Evolutionary conservation across 225 moss, liverwort and hornwort species (phyloP), one percentile per base, ranked within the genome.

Genomic region (Sphagnum tenellum): DNA sequence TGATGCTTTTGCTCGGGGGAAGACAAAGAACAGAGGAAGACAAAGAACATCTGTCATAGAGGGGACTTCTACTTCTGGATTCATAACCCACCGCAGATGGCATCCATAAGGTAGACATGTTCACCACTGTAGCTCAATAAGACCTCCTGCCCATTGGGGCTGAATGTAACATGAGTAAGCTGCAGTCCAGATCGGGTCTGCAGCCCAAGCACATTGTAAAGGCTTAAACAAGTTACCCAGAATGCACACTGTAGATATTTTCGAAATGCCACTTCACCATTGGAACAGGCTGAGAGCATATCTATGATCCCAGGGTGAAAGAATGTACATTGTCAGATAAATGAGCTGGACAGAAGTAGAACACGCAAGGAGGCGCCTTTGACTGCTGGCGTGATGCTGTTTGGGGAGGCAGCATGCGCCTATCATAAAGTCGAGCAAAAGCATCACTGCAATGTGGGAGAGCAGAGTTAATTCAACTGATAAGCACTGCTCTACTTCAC

Each of bases 271-370:
- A 29, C 29, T 29, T 29, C 29, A 29, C 29, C 29, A 29, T 29
- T 29, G 29, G 29, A 29, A 29, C 29, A 29, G 29, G 29, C 29
- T 29, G 29, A 29, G 29, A 29, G 29, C 29, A 29, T 29, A 29
- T 29, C 0, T 29, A 29, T 29, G 29, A 29, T 3, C 45, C 67
- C 46, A n/a, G 8, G 66, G 6, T 66, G 51, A 48, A 64, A 64
- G 50, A 14, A 76, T 77, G 64, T 79, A 98, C 98, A 75, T 90
- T 64, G 55, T 98, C 93, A 69, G 98, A 98, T 74, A 98, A 82
- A 71, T 98, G 98, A 46, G 93, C 87, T 64, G 98, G 98, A 88
- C 98, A 98, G 69, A 93, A 93, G 76, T 90, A 98, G 82, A 86
- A 90, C 76, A 91, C 87, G 69, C 90, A 90, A 67, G 90, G 75